Conservation (phyloP, 495 filamentous ascomycete species). For the Aspergillus hancockii region DNA sequence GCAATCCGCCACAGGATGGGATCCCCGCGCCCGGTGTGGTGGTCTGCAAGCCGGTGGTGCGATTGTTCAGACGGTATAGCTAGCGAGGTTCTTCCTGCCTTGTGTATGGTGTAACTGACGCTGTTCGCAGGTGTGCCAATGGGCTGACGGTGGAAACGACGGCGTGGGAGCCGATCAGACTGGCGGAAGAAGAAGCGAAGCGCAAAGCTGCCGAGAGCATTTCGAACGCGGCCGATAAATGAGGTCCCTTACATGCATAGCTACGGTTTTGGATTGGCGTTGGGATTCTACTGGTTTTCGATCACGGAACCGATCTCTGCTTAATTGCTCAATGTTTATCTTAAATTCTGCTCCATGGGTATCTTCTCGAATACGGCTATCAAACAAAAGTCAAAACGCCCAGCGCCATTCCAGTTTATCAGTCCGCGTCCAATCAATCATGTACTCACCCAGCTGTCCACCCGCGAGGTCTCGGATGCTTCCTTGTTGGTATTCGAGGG, state of each 20-base stretch:
- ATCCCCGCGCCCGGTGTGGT: slow-evolving; percentile 58
- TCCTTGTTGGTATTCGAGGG: slow-evolving; percentile 27
- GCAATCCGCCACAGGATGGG: slow-evolving; percentile 58
- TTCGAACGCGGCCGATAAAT: slow-evolving; percentile 8
- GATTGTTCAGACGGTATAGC: slow-evolving; percentile 77
- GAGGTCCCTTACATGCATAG: slow-evolving; percentile 22
- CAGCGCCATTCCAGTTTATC: slow-evolving; percentile 17
- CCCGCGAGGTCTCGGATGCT: slow-evolving; percentile 24
- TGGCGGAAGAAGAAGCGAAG: slow-evolving; percentile 33
- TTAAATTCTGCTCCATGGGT: slow-evolving; percentile 32
- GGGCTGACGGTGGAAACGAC: slow-evolving; percentile 83
- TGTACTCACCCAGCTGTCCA: slow-evolving; percentile 32
- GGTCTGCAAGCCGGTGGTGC: slow-evolving; percentile 71
- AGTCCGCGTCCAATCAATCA: slow-evolving; percentile 14
- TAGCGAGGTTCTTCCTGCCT: slow-evolving; percentile 13
- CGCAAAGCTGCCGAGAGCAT: slow-evolving; percentile 18
- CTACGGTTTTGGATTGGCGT: slow-evolving; percentile 27
- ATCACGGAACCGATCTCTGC: background rate
- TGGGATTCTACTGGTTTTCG: slow-evolving; percentile 15
- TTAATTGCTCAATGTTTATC: slow-evolving; percentile 6
- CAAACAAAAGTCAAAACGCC: slow-evolving; percentile 29
- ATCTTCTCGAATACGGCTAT: slow-evolving; percentile 39
- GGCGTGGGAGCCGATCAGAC: slow-evolving; percentile 60
- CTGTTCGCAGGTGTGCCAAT: slow-evolving; percentile 64
- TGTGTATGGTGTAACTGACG: slow-evolving; percentile 6